A percentile compares a stretch with the other conserved stretches of the same genome.
These are phyloP conservation scores for Aspergillus brasiliensis DNA, from an alignment of 2,329 filamentous ascomycete genomes.

Conservation along the genomic window DNA sequence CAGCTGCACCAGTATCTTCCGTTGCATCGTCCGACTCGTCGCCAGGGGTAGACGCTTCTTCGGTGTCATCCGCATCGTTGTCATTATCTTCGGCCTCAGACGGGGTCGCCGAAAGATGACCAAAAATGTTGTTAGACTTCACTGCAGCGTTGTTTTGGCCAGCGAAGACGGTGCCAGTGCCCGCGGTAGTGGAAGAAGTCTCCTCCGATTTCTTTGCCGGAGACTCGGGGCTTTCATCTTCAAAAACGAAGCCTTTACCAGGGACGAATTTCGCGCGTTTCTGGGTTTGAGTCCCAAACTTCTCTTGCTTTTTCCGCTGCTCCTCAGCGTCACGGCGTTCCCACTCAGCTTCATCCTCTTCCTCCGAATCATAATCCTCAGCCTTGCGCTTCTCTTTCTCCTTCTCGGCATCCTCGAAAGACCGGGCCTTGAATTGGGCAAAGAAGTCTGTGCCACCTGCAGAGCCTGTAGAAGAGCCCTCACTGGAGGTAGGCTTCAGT, in stretches of 20 bases:
- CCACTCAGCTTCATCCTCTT: slow-evolving; percentile 54
- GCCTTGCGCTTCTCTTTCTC: slow-evolving; percentile 52
- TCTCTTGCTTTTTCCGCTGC: slow-evolving; percentile 48
- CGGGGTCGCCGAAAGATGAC: slow-evolving; percentile 36
- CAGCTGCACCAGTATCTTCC: slow-evolving; percentile 13
- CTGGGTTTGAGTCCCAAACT: slow-evolving; percentile 42
- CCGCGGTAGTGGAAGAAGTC: slow-evolving; percentile 16
- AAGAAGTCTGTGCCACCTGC: slow-evolving; percentile 41
- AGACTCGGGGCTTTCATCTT: slow-evolving; percentile 25
- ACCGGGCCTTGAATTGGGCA: slow-evolving; percentile 43
- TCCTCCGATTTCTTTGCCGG: slow-evolving; percentile 24
- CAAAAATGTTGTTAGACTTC: slow-evolving; percentile 40
- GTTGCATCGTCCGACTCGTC: slow-evolving; percentile 24
- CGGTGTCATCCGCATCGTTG: slow-evolving; percentile 31
- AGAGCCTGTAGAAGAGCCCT: slow-evolving; percentile 19
- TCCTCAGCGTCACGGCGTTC: slow-evolving; percentile 49
- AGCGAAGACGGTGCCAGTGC: slow-evolving; percentile 28
- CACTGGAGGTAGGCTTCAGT: slow-evolving; percentile 20
- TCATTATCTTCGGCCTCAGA: slow-evolving; percentile 28
- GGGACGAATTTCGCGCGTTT: slow-evolving; percentile 34
- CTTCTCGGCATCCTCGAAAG: slow-evolving; percentile 45
- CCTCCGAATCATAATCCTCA: slow-evolving; percentile 55
- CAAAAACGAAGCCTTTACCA: slow-evolving; percentile 37
- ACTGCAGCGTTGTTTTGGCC: slow-evolving; percentile 28
- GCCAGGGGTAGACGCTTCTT: slow-evolving; percentile 26